These are phyloP conservation scores for Lachancea nothofagi DNA, from an alignment of 805 yeast species.

Conservation along the genomic window DNA sequence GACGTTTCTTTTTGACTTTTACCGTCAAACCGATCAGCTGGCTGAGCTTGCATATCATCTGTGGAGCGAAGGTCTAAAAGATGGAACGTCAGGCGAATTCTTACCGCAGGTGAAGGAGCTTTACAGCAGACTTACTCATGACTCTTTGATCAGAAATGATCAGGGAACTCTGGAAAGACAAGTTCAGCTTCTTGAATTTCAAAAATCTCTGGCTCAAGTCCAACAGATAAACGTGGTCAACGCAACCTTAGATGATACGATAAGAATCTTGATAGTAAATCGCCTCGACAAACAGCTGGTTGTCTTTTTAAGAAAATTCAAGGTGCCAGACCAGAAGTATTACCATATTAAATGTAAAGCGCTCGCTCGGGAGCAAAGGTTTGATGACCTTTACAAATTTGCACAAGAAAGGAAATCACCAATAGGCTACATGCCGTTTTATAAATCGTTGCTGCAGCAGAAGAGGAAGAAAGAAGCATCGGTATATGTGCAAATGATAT, in stretches of 20 bases:
- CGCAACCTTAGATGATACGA: constrained; percentile 44
- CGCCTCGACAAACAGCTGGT: constrained; percentile 47
- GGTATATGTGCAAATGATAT: constrained; percentile 50
- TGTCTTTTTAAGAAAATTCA: constrained; percentile 47
- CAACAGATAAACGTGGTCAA: constrained; percentile 38
- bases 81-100: constrained; percentile 33
- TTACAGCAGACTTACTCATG: constrained; percentile 19
- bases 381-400: constrained; percentile 51
- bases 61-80: constrained; percentile 27
- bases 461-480: constrained; percentile 59
- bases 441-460: constrained; percentile 43
- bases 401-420: constrained; percentile 53
- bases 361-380: constrained; percentile 43
- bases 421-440: constrained; percentile 67
- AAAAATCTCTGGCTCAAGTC: constrained; percentile 40
- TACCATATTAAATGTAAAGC: constrained; percentile 49
- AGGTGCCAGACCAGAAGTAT: constrained; percentile 50
- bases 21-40: constrained; percentile 58
- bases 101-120: constrained; percentile 33
- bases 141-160: constrained; percentile 19
- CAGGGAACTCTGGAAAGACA: constrained; percentile 38
- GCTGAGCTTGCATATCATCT: constrained; percentile 42
- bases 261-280: constrained; percentile 40
- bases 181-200: constrained; percentile 38
- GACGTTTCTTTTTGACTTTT: constrained; percentile 46